Conservation (phyloP, 139 green algal species). For the Choricystis sp. region DNA sequence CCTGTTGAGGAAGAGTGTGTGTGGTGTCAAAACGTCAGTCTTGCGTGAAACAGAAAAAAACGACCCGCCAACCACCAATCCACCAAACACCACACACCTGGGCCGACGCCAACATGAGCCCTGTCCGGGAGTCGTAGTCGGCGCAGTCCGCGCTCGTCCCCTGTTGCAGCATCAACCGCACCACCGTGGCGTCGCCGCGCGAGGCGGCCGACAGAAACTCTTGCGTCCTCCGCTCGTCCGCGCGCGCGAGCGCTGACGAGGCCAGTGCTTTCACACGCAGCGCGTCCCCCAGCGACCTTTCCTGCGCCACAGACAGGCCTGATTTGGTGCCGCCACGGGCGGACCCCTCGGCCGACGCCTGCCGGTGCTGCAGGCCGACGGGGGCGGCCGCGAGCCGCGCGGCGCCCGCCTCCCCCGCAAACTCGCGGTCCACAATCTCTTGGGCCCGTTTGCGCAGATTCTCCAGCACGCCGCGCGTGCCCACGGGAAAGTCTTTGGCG, state of each 20-base stretch:
- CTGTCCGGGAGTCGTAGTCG: slow-evolving; percentile 36
- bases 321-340: neutral
- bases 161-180: slow-evolving; percentile 35
- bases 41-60: too few relatives aligned
- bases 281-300: slow-evolving; percentile 21
- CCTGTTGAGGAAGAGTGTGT: neutral
- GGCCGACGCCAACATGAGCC: slow-evolving; percentile 30
- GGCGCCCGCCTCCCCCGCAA: neutral
- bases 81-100: slow-evolving; percentile 20
- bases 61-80: too few relatives aligned
- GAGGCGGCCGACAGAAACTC: slow-evolving; percentile 27
- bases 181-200: slow-evolving; percentile 10
- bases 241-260: slow-evolving; percentile 9
- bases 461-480: slow-evolving; percentile 25
- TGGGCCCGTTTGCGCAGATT: slow-evolving; percentile 23
- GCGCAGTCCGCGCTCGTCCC: slow-evolving; percentile 21
- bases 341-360: neutral
- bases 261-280: slow-evolving; percentile 24
- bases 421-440: slow-evolving; percentile 1
- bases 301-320: slow-evolving; percentile 12
- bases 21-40: too few relatives aligned
- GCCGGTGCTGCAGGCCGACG: neutral
- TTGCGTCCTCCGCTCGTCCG: slow-evolving; percentile 22
- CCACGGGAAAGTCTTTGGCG: slow-evolving; percentile 27
- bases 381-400: slow-evolving; percentile 1